phyloP scores from a whole-genome alignment of 2,329 filamentous ascomycete species.

The Sporothrix luriei region DNA sequence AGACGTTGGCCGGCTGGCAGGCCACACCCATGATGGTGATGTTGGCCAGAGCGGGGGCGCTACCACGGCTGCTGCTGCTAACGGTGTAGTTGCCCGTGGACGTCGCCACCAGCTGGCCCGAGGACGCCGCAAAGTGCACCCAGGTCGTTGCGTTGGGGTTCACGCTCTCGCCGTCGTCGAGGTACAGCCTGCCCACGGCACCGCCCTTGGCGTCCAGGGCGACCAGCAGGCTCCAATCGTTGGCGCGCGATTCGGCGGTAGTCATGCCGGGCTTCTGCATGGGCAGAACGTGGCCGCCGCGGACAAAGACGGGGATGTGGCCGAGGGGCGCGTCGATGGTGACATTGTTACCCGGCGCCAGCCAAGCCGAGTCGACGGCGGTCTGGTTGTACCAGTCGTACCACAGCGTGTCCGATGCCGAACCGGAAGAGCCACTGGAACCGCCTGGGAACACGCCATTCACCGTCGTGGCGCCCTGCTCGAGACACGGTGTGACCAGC shows the following conservation, averaged over 20 bases:
- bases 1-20: conserved; percentile 48
- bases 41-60: conserved; percentile 53
- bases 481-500: conserved; percentile 54
- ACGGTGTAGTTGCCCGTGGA: conserved; percentile 54
- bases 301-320: conserved; percentile 71
- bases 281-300: conserved; percentile 68
- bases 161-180: conserved; percentile 75
- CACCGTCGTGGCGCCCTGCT: conserved; percentile 50
- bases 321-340: conserved; percentile 55
- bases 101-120: conserved; percentile 48
- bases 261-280: conserved; percentile 70
- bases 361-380: conserved; percentile 47
- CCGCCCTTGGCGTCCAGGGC: conserved; percentile 58
- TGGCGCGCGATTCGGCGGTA: conserved; percentile 63
- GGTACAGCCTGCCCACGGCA: conserved; percentile 65
- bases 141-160: conserved; percentile 33
- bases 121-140: conserved; percentile 25
- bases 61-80: conserved; percentile 50
- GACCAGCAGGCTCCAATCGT: conserved; percentile 67
- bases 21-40: conserved; percentile 64
- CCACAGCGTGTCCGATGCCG: conserved; percentile 54
- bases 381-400: conserved; percentile 79
- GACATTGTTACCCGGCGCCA: conserved; percentile 44
- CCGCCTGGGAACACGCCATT: conserved; percentile 52
- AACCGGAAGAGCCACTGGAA: conserved; percentile 41